Evolutionary conservation across 106 monocot species (phyloP), one percentile per base, ranked within the genome.

Genomic region (Ottelia alismoides): DNA sequence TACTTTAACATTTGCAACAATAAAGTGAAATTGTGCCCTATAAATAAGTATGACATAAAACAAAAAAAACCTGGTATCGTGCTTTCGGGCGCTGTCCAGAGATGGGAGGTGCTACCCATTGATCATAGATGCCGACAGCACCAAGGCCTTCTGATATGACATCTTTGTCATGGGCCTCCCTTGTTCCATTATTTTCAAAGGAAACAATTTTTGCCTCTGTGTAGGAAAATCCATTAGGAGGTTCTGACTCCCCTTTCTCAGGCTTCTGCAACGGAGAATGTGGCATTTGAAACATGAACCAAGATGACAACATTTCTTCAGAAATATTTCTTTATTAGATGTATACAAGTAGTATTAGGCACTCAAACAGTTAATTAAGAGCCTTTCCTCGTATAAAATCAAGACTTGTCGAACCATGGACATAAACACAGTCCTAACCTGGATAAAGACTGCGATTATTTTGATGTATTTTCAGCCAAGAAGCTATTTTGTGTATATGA

Each of bases 71-170:
- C 98, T 86, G 70, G 69, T 99, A 99, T 72, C 98, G 72, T 22
- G 98, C 65, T 48, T 62, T 85, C 28, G 90, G 90, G 26, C 32
- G 72, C 22, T 74, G 79, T 65, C 98, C 90, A 75, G 77, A 86
- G 31, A 99, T 53, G 32, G 82, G 67, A 58, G 81, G 80, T 57
- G 83, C 69, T 59, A 86, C 65, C 98, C 98, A 99, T 53, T 86
- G 62, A 64, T 91, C 90, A 78, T 83, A 80, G 65, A 78, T 56
- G 66, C 65, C 62, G 60, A 99, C 52, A 52, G 77, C 70, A 61
- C 77, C 76, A 57, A 99, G 76, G 21, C 85, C 98, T 64, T 86
- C 86, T 61, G 78, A 70, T 57, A 86, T 63, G 49, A 90, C 60
- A 65, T 83, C 90, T 62, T 86, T 85, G 54, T 79, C 86, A 56